These are phyloP conservation scores for Globisporangium rhizosaccharum DNA, from an alignment of 352 stramenopile species.

Conservation along the genomic window DNA sequence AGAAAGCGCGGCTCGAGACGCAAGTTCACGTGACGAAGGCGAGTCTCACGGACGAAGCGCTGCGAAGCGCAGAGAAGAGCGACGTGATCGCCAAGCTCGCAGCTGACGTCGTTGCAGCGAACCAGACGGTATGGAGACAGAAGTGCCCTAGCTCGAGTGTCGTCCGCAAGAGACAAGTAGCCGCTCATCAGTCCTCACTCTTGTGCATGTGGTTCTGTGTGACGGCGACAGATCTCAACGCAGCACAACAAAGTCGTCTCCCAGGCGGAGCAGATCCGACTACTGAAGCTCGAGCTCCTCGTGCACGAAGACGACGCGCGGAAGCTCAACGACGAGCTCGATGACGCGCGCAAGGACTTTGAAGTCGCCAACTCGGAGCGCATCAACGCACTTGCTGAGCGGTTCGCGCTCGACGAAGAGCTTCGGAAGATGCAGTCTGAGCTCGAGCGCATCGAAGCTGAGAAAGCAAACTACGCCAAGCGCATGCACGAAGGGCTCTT, in stretches of 20 bases:
- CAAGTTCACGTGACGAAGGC: conserved; percentile 25
- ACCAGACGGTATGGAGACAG: conserved; percentile 22
- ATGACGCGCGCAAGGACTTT: conserved; percentile 51
- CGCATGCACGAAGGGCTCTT: conserved; percentile 71
- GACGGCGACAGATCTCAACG: conserved; percentile 26
- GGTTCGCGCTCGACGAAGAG: conserved; percentile 56
- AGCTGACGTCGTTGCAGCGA: conserved; percentile 29
- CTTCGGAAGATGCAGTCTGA: conserved; percentile 49
- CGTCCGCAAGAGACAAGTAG: not conserved
- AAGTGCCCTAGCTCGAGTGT: too few species aligned
- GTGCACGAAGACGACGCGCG: conserved; percentile 65
- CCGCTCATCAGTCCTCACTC: not conserved
- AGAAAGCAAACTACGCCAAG: conserved; percentile 57
- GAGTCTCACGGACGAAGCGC: conserved; percentile 28
- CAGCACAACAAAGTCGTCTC: conserved; percentile 26
- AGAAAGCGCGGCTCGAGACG: conserved; percentile 32
- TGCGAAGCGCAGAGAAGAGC: conserved; percentile 39
- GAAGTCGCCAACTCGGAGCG: conserved; percentile 65
- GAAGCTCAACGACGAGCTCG: conserved; percentile 50
- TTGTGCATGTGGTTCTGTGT: not conserved
- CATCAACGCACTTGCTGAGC: conserved; percentile 55
- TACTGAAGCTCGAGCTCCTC: conserved; percentile 62
- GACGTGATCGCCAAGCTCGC: conserved; percentile 40
- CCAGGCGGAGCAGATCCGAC: conserved; percentile 41
- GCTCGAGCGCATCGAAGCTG: conserved; percentile 40